Evolutionary conservation across 441 rosid species (phyloP).

Genomic region (Brassica balearica): DNA sequence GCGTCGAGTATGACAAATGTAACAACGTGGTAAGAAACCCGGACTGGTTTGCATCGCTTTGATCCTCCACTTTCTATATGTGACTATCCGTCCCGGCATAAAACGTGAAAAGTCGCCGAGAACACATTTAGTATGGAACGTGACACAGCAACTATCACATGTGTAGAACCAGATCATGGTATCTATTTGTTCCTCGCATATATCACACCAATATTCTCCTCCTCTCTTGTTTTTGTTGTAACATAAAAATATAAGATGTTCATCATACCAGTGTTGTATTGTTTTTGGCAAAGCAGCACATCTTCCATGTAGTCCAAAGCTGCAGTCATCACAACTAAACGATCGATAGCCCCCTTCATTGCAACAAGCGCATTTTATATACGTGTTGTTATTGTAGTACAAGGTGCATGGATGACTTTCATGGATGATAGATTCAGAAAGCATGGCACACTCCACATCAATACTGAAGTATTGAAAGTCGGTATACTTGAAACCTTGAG

Average conservation of each 20-base stretch:
- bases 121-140: neutral
- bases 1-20: neutral
- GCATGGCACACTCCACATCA: neutral
- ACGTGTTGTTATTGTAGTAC: neutral
- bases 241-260: neutral
- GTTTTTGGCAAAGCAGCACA: neutral
- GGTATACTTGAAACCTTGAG: constrained; percentile 1
- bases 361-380: neutral
- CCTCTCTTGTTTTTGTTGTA: neutral
- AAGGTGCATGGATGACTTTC: neutral
- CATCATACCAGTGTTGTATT: neutral
- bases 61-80: neutral
- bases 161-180: neutral
- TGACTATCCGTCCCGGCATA: neutral
- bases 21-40: constrained; percentile 8
- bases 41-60: neutral
- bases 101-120: constrained; percentile 4
- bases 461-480: neutral
- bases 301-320: neutral
- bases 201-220: neutral
- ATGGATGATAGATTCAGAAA: neutral
- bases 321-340: neutral
- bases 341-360: neutral
- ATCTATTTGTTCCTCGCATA: neutral
- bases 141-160: neutral